Evolutionary conservation across 768 basidiomycete species (phyloP).

Genomic region (Sarcodon sp.): DNA sequence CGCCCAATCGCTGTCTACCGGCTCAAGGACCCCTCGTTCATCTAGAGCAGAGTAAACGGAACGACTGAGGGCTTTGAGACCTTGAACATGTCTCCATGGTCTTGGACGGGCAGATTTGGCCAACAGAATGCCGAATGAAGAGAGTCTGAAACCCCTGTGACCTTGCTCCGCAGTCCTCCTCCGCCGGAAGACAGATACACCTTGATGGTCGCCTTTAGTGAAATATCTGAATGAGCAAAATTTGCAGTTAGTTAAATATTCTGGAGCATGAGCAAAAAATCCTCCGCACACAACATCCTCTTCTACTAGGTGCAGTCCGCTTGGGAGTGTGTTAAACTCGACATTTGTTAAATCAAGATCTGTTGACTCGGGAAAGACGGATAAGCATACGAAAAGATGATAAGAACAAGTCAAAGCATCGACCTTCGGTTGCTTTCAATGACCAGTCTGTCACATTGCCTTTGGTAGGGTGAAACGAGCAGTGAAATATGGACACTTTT

Average conservation of each 20-base stretch:
- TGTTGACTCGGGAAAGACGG: slow-evolving; percentile 11
- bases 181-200: slow-evolving; percentile 64
- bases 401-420: slow-evolving; percentile 5
- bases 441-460: slow-evolving; percentile 78
- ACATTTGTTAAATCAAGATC: slow-evolving; percentile 57
- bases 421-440: slow-evolving; percentile 57
- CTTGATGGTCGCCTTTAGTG: slow-evolving; percentile 52
- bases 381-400: background rate
- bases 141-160: slow-evolving; percentile 70
- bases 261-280: background rate
- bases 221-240: slow-evolving; percentile 41
- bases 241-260: background rate
- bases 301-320: slow-evolving; percentile 71
- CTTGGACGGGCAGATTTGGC: slow-evolving; percentile 50
- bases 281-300: slow-evolving; percentile 61
- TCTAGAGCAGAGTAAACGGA: slow-evolving; percentile 40
- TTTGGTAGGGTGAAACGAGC: slow-evolving; percentile 74
- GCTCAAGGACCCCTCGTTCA: slow-evolving; percentile 31
- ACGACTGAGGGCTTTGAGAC: slow-evolving; percentile 46
- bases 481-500: slow-evolving; percentile 72
- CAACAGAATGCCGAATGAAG: slow-evolving; percentile 65
- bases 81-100: slow-evolving; percentile 63
- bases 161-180: slow-evolving; percentile 56
- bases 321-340: slow-evolving; percentile 74
- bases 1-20: slow-evolving; percentile 47